phyloP scores from a whole-genome alignment of 2,329 filamentous ascomycete genomes.

The Ceratocystiopsis brevicomis region DNA sequence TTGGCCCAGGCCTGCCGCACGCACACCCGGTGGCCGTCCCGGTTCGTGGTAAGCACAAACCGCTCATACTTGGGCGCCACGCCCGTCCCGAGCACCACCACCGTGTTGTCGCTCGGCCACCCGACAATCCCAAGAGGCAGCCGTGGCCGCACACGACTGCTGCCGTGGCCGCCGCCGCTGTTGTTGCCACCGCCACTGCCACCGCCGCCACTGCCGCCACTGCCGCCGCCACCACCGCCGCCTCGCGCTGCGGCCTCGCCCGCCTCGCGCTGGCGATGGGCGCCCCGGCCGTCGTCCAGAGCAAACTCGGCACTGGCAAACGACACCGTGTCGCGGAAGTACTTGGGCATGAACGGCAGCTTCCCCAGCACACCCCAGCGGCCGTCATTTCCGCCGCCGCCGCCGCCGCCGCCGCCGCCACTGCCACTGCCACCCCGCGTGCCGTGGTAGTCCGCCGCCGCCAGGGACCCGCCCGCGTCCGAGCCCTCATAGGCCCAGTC shows the following conservation, averaged over 20 bases:
- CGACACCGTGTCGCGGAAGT: constrained; percentile 81
- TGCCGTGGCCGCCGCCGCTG: no score
- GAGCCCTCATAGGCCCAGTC: constrained; percentile 9
- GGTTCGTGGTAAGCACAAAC: constrained; percentile 51
- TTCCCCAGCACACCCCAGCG: constrained; percentile 78
- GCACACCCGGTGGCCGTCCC: constrained; percentile 48
- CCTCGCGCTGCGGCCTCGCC: constrained; percentile 26
- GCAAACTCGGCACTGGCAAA: constrained; percentile 68
- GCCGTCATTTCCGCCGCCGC: constrained; percentile 35
- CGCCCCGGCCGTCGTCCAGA: constrained; percentile 41
- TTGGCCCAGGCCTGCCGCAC: constrained; percentile 65
- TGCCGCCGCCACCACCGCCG: no score
- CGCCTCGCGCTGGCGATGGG: constrained; percentile 15
- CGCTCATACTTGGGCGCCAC: constrained; percentile 75
- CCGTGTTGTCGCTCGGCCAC: constrained; percentile 57
- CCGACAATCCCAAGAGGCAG: constrained; percentile 71
- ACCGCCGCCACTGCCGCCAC: no score
- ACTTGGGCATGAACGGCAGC: constrained; percentile 64
- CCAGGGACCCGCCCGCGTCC: constrained; percentile 1
- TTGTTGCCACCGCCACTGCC: no score
- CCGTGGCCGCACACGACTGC: constrained; percentile 20
- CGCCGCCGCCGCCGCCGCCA: background rate
- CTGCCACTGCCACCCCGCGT: constrained; percentile 3
- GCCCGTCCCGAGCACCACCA: constrained; percentile 64
- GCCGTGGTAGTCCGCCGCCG: no score